Evolutionary conservation across 257 asterid genomes (phyloP), one percentile per base, ranked within the genome.

Genomic region (Solanum pinnatisectum): DNA sequence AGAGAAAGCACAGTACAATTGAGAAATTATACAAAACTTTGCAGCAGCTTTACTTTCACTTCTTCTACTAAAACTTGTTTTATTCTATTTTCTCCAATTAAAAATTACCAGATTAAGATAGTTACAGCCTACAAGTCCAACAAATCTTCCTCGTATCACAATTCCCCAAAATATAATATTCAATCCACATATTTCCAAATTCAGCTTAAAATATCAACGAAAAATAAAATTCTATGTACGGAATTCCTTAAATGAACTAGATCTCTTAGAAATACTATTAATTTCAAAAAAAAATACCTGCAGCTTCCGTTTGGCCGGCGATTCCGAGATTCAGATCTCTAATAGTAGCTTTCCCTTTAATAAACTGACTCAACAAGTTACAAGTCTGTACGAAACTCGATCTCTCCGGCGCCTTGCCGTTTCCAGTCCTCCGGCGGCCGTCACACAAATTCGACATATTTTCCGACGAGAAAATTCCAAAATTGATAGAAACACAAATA

Each of bases 281-380:
- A 60, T 42, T 27, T 7, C 18, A 10, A 6, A 33, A 15, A 27
- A 60, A 85, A 25, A 20, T 91, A 95, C 98, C 91, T 84, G 88
- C 77, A 56, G 89, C 37, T 87, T 92, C 93, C 25, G 88, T 65
- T 86, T 90, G 91, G 37, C 92, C 95, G 67, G 90, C 87, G 27
- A 93, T 91, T 89, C 91, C 94, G 46, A 92, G 90, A 88, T 92
- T 93, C 89, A 95, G 92, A 91, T 93, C 94, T 85, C 86, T 91
- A 63, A 94, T 76, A 27, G 59, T 87, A 20, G 95, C 95, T 88
- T 92, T 93, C 83, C 93, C 94, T 88, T 94, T 95, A 37, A 95
- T 92, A 87, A 86, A 95, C 86, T 87, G 94, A 87, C 96, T 93
- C 87, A 95, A 88, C 13, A 93, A 96, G 85, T 93, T 94, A 89